Evolutionary conservation across 2,329 filamentous ascomycete species (phyloP).

Genomic region (Stachybotrys chartarum): DNA sequence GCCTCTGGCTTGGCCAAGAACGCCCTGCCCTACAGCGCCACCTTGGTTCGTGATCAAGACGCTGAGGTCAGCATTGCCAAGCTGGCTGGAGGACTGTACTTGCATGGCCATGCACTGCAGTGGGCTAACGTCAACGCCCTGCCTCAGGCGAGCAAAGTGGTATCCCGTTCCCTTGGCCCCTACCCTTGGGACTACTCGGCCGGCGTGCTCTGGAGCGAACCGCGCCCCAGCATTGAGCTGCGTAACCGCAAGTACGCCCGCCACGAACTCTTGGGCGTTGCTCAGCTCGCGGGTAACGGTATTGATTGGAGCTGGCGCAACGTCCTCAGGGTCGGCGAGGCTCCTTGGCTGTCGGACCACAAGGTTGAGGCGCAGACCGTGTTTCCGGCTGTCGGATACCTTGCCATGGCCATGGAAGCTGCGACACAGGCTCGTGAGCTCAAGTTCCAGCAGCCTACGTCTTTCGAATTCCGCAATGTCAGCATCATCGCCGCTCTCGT

Average conservation of each 20-base stretch:
- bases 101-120: neutral
- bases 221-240: neutral
- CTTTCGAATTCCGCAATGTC: constrained; percentile 2
- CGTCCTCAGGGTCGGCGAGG: constrained; percentile 9
- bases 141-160: neutral
- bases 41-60: constrained; percentile 1
- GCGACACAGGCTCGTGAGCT: neutral
- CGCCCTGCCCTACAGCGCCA: constrained; percentile 2
- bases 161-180: neutral
- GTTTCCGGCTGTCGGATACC: constrained; percentile 30
- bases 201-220: neutral
- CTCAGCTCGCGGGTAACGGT: constrained; percentile 7
- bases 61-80: neutral
- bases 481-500: constrained; percentile 4
- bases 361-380: constrained; percentile 33
- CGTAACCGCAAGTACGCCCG: constrained; percentile 4
- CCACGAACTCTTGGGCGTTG: constrained; percentile 13
- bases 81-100: neutral
- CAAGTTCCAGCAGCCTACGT: neutral
- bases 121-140: neutral
- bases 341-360: constrained; percentile 38
- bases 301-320: constrained; percentile 14
- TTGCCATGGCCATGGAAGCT: constrained; percentile 4
- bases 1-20: neutral
- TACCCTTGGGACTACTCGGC: constrained; percentile 1